Evolutionary conservation across 148 eudicot species (phyloP), one percentile per base, ranked within the genome.

Genomic region (Dysphania ambrosioides): DNA sequence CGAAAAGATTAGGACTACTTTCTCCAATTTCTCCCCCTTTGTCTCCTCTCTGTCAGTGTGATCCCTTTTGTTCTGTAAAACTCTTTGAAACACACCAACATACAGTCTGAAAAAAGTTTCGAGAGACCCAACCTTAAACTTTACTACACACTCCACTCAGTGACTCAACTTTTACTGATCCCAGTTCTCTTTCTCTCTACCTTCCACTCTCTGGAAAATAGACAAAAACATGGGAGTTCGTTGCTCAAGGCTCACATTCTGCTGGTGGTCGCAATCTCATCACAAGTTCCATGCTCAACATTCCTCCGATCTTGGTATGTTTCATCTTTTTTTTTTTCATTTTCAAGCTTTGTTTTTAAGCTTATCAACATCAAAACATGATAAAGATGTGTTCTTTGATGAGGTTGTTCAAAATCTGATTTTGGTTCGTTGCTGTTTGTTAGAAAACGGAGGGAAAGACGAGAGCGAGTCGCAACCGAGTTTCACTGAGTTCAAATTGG

Each of bases 281-380:
- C 75, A 82, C 78, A 85, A 86, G n/a, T n/a, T n/a, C 77, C 72
- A 75, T 47, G 66, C 58, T 18, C 82, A 85, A 23, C 81, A 79
- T 80, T 85, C 88, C 31, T 82, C 87, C 44, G 87, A 88, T 85
- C 86, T 82, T 61, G 95, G 91, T 88, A 83, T n/a, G n/a, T n/a
- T n/a, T n/a, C n/a, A n/a, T n/a, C n/a, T 23, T 58, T 26, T 15
- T 23, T 0, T 9, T 24, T 30, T 71, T 55, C 3, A 38, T 53
- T 11, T 30, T 31, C 8, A 32, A 55, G 21, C 2, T 53, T 34
- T 31, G 3, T 29, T 30, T 49, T 49, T 49, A 7, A 66, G 78
- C 36, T 75, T 53, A 66, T 18, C 1, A 34, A 66, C 13, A 65
- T 55, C 47, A 63, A 16, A 64, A 74, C 9, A 68, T 68, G 19